Conservation (phyloP, 768 basidiomycete species). For the Leucocoprinus sp. region DNA sequence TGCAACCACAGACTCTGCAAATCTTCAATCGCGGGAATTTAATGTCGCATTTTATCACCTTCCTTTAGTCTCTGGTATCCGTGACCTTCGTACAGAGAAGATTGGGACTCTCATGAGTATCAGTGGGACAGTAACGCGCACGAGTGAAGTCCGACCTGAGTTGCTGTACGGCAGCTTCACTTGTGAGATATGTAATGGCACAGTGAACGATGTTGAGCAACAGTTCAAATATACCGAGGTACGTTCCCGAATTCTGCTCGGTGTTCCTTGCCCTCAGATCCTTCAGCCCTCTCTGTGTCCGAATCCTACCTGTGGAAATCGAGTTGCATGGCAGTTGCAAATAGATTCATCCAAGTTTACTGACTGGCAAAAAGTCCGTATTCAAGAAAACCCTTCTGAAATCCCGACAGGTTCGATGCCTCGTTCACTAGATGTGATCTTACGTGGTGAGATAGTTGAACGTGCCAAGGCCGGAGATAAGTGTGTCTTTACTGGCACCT, state of each 20-base stretch:
- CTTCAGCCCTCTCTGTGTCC: conserved; percentile 84
- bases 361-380: conserved; percentile 99
- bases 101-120: conserved; percentile 94
- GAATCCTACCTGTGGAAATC: conserved; percentile 90
- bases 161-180: conserved; percentile 88
- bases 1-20: conserved; percentile 79
- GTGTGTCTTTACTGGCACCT: conserved; percentile 95
- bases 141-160: conserved; percentile 95
- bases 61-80: conserved; percentile 89
- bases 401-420: conserved; percentile 99
- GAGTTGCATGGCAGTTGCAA: conserved; percentile 85
- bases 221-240: conserved; percentile 99
- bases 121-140: conserved; percentile 94
- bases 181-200: conserved; percentile 81
- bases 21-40: conserved; percentile 89
- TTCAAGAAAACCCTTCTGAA: conserved; percentile 98
- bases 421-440: conserved; percentile 90
- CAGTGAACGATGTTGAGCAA: conserved; percentile 91
- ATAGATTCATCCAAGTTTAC: conserved; percentile 96
- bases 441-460: conserved; percentile 93
- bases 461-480: conserved; percentile 99
- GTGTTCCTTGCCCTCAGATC: neutral
- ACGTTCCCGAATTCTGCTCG: conserved; percentile 9
- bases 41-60: conserved; percentile 93
- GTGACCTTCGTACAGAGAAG: conserved; percentile 85